These are phyloP conservation scores for Fraxinus dipetala DNA, from an alignment of 305 asterid species.

Conservation along the genomic window DNA sequence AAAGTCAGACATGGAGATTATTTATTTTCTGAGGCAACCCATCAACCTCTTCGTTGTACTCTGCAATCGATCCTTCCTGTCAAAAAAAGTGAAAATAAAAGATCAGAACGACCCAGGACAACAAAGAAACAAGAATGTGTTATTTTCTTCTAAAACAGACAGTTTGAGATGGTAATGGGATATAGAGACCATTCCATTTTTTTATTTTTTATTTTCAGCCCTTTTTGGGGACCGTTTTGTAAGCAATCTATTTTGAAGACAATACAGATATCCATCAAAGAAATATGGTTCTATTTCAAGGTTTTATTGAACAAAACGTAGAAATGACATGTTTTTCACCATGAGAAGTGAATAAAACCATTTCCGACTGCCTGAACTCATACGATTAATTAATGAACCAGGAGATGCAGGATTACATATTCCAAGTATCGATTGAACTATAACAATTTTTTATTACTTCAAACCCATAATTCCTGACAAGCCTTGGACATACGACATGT, in stretches of 20 bases:
- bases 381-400: not conserved
- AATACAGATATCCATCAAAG: too few relatives aligned
- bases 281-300: too few relatives aligned
- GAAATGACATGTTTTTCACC: not conserved
- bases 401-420: not conserved
- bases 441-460: not conserved
- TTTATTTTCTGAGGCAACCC: conserved; percentile 1
- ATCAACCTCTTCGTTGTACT: conserved; percentile 13
- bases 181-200: not conserved
- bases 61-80: conserved; percentile 17
- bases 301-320: not conserved
- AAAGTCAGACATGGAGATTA: not conserved
- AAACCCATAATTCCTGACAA: too few relatives aligned
- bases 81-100: not conserved
- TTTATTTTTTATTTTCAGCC: too few relatives aligned
- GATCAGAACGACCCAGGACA: not conserved
- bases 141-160: not conserved
- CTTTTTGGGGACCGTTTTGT: too few relatives aligned
- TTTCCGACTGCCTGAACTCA: not conserved
- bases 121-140: not conserved
- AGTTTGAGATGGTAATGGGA: not conserved
- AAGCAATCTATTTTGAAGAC: too few relatives aligned
- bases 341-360: not conserved
- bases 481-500: not conserved
- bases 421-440: not conserved